phyloP scores from a whole-genome alignment of 345 rosid genomes.

The Lepidium sativum region DNA sequence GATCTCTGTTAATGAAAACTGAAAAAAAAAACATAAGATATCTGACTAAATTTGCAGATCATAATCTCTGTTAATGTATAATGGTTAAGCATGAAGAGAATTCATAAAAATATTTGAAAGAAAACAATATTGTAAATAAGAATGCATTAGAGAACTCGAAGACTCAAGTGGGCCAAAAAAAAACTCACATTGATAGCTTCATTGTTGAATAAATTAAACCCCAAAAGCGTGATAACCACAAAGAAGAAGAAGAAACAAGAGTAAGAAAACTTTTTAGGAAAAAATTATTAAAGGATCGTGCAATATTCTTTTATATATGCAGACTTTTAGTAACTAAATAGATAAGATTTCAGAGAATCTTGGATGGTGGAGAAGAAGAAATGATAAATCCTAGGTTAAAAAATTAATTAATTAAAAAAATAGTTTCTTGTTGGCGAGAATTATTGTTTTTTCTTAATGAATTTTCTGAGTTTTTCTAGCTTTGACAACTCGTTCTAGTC shows the following conservation, averaged over 20 bases:
- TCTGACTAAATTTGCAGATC: not conserved
- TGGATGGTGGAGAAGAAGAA: conserved; percentile 8
- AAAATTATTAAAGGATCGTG: not conserved
- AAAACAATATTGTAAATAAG: not conserved
- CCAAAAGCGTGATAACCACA: conserved; percentile 21
- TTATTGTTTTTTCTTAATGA: not conserved
- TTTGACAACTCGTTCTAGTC: conserved; percentile 11
- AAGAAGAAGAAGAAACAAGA: not conserved
- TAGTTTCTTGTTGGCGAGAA: conserved; percentile 2
- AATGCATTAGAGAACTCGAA: not conserved
- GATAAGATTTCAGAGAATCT: conserved; percentile 17
- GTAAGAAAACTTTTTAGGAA: not conserved
- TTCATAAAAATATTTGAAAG: not conserved
- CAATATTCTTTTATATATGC: not conserved
- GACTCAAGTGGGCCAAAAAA: not conserved
- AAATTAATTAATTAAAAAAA: not conserved
- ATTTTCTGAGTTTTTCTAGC: not conserved
- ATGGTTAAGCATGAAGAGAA: not conserved
- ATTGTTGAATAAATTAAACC: conserved; percentile 5
- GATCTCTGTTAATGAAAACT: not conserved
- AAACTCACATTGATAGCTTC: conserved; percentile 6
- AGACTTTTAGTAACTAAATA: conserved; percentile 17
- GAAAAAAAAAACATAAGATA: not conserved
- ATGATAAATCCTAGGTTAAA: conserved; percentile 9
- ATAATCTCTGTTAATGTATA: too few species aligned